phyloP scores from a whole-genome alignment of 192 early-diverging fungal species.

The Pilaira anomala region DNA sequence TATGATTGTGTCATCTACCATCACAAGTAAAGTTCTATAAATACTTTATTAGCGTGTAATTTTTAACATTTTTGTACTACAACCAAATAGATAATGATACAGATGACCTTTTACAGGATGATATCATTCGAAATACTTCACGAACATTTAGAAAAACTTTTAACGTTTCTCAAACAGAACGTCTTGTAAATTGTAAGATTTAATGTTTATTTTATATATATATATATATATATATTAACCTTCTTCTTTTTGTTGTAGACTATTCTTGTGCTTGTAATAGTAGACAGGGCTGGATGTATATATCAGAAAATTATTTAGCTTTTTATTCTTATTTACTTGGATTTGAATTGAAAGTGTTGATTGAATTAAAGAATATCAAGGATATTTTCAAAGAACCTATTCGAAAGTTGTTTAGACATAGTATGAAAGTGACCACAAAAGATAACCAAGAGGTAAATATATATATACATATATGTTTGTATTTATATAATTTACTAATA shows the following conservation, averaged over 20 bases:
- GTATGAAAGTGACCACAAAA: constrained; percentile 81
- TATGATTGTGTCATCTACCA: constrained; percentile 59
- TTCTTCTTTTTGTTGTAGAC: constrained; percentile 38
- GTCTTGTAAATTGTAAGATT: constrained; percentile 83
- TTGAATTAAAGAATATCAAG: constrained; percentile 90
- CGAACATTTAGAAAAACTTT: constrained; percentile 89
- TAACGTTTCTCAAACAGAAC: constrained; percentile 73
- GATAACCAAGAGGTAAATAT: constrained; percentile 67
- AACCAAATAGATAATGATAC: constrained; percentile 67
- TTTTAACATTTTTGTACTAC: background rate
- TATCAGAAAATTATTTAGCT: constrained; percentile 87
- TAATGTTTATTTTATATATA: background rate
- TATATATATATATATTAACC: background rate
- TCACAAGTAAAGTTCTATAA: background rate
- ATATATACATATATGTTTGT: constrained; percentile 1
- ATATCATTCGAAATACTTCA: constrained; percentile 84
- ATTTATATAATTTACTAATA: background rate
- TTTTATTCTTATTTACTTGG: constrained; percentile 96
- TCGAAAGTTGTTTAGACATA: constrained; percentile 85
- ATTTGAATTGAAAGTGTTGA: constrained; percentile 84
- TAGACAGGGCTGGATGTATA: constrained; percentile 95
- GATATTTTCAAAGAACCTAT: constrained; percentile 81
- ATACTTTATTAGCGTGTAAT: background rate
- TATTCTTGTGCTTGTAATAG: constrained; percentile 91
- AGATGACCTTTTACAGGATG: constrained; percentile 81